Evolutionary conservation across 2,329 filamentous ascomycete genomes (phyloP).

Genomic region (Diplocarpon mali): DNA sequence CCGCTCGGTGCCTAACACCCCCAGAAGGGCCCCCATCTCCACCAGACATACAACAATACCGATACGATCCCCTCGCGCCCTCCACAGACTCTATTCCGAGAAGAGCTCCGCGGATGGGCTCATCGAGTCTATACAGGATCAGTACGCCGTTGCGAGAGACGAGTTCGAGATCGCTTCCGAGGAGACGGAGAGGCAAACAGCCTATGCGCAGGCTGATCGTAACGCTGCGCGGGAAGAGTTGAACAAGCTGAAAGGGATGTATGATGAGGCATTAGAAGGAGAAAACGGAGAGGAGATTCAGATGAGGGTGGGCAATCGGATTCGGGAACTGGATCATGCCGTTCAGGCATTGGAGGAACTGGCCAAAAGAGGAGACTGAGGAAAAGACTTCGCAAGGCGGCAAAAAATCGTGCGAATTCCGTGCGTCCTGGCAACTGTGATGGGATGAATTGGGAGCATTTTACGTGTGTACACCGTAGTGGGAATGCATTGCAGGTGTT

Average conservation of each 20-base stretch:
- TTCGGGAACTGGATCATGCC: conserved; percentile 35
- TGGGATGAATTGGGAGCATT: background rate
- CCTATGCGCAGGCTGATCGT: conserved; percentile 35
- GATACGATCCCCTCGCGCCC: background rate
- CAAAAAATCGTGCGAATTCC: background rate
- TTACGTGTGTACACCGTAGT: background rate
- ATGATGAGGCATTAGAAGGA: conserved; percentile 25
- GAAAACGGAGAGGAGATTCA: conserved; percentile 32
- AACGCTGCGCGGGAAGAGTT: conserved; percentile 35
- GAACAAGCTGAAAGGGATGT: conserved; percentile 28
- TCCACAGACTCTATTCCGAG: background rate
- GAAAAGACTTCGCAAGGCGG: background rate
- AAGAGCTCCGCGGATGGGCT: background rate
- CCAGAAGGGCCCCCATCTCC: background rate
- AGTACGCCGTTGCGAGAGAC: conserved; percentile 34
- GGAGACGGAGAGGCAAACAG: conserved; percentile 33
- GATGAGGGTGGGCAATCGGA: conserved; percentile 32
- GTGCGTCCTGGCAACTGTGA: background rate
- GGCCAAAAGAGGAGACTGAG: conserved; percentile 16
- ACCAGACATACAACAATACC: background rate
- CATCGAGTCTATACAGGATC: conserved; percentile 1
- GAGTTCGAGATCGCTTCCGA: conserved; percentile 39
- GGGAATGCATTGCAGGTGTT: background rate
- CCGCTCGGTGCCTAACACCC: background rate
- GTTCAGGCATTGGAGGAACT: conserved; percentile 32